Conservation (phyloP, 1,284 basidiomycete genomes). For the Laetiporus sulphureus region DNA sequence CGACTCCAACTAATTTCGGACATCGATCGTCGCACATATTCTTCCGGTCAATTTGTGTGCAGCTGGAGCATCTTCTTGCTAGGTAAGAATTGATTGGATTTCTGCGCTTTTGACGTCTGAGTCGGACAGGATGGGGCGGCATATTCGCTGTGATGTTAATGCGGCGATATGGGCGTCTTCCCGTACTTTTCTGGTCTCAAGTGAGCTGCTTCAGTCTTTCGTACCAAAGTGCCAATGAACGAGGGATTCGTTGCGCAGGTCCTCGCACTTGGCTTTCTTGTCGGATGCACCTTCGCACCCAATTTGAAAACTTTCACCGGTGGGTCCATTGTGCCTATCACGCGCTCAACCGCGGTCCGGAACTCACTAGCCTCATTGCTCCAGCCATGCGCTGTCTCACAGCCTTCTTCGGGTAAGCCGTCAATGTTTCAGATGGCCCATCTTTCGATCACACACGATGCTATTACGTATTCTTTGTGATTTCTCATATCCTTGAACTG, state of each 20-base stretch:
- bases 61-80: conserved; percentile 68
- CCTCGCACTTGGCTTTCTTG: conserved; percentile 40
- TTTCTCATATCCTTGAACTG: background rate
- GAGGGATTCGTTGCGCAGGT: too few species aligned
- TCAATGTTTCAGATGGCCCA: background rate
- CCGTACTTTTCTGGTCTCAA: conserved; percentile 60
- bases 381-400: conserved; percentile 65
- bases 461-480: too few species aligned
- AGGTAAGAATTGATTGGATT: conserved; percentile 27
- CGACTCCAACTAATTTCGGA: background rate
- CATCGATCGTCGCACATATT: background rate
- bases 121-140: conserved; percentile 48
- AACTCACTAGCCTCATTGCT: background rate
- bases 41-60: background rate
- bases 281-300: conserved; percentile 49
- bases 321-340: conserved; percentile 16
- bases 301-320: conserved; percentile 47
- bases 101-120: background rate
- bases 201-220: conserved; percentile 20
- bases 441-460: too few species aligned
- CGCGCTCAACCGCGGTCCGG: background rate
- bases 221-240: too few species aligned
- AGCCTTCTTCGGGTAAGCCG: conserved; percentile 59
- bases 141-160: conserved; percentile 54
- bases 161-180: conserved; percentile 51